Evolutionary conservation across 2,329 filamentous ascomycete genomes (phyloP).

Genomic region (Colletotrichum caudatum): DNA sequence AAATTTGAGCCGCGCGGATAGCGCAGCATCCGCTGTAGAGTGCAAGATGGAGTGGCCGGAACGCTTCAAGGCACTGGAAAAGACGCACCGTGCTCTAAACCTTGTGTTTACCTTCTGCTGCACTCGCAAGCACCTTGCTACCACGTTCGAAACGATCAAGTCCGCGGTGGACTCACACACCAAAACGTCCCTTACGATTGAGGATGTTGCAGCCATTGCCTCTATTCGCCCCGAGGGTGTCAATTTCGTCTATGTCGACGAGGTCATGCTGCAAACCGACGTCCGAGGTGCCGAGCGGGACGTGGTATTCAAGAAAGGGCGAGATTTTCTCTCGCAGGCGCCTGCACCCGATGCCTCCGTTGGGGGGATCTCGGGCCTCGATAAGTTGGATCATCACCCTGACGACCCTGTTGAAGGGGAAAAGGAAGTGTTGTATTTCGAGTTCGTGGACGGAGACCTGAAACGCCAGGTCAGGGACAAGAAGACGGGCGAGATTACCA

Average conservation of each 20-base stretch:
- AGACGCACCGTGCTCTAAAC: conserved; percentile 87
- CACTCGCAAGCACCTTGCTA: conserved; percentile 90
- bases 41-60: conserved; percentile 75
- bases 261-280: conserved; percentile 84
- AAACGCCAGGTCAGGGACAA: conserved; percentile 81
- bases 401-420: conserved; percentile 52
- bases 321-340: conserved; percentile 62
- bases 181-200: conserved; percentile 74
- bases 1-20: conserved; percentile 33
- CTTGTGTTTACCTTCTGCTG: conserved; percentile 95
- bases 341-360: conserved; percentile 68
- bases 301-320: conserved; percentile 70
- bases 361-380: conserved; percentile 65
- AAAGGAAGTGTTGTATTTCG: conserved; percentile 85
- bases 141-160: conserved; percentile 90
- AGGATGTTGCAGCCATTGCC: conserved; percentile 86
- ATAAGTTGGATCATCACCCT: conserved; percentile 53
- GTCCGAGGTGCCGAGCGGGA: conserved; percentile 76
- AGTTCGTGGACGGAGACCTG: conserved; percentile 91
- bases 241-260: conserved; percentile 88
- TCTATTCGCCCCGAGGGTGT: conserved; percentile 82
- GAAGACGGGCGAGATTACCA: conserved; percentile 79
- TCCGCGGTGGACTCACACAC: conserved; percentile 87
- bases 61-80: conserved; percentile 77
- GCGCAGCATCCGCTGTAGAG: conserved; percentile 42